Evolutionary conservation across 352 stramenopile genomes (phyloP), one percentile per base, ranked within the genome.

Genomic region (Phytophthora tentaculata): DNA sequence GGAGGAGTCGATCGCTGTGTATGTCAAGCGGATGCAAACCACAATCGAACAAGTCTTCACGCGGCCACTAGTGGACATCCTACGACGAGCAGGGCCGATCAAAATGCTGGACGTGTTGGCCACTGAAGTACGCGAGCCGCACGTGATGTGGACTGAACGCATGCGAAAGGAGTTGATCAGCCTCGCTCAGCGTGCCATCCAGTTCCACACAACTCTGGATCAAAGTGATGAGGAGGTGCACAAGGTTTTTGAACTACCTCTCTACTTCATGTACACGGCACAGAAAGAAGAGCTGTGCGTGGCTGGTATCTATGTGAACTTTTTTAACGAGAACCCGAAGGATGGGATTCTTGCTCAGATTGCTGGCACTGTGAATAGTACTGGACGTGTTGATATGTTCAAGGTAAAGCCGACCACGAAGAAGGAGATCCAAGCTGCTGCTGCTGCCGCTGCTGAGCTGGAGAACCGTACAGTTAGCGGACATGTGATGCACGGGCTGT

Each of bases 291-390:
- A 96, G 55, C 56, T 96, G 29, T 93, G 88, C 28, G 86, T 96
- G 2, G 88, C 88, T 17, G 88, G 87, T 17, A 95, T 96, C 59
- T 96, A 94, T 73, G 88, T 96, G 19, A 96, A 96, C 65, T 96
- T 90, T 35, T 96, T 92, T 76, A 96, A 96, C 67, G 85, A 92
- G 59, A 91, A 91, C 54, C 86, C 88, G 9, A 84, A 95, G 52
- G 75, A 76, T 51, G 85, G 83, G 10, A 83, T 96, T 28, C 67
- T 87, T 5, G 79, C 88, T 14, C 86, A 94, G 60, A 92, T 96
- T 62, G 79, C 87, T 51, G 87, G 86, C 10, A 90, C 81, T 16
- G 69, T 83, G 23, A 92, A 90, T 50, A 67, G 74, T 5, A 64
- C 58, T 57, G 72, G 67, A 20, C 68, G 68, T 52, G 35, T 44